Conservation (phyloP, 2,329 filamentous ascomycete genomes). For the Aspergillus sp. region DNA sequence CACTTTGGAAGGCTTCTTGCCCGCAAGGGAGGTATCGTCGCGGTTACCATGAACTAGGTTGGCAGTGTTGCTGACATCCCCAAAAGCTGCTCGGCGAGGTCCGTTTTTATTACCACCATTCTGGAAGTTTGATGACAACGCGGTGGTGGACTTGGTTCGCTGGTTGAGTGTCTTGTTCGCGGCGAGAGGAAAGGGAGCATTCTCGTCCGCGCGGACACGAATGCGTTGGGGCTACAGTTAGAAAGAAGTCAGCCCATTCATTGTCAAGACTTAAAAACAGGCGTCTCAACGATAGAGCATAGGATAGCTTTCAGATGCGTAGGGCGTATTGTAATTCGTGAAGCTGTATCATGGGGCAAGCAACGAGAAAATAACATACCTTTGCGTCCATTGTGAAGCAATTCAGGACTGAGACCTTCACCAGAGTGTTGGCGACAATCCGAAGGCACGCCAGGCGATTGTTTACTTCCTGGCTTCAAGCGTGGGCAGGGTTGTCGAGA, state of each 20-base stretch:
- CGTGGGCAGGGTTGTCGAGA: constrained; percentile 13
- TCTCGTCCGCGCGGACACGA: constrained; percentile 69
- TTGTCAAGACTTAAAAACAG: background rate
- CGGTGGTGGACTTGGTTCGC: constrained; percentile 76
- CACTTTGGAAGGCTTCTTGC: constrained; percentile 44
- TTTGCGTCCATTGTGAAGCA: constrained; percentile 47
- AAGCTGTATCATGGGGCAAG: background rate
- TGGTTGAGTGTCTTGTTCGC: constrained; percentile 68
- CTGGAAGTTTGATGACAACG: constrained; percentile 55
- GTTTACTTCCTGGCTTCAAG: constrained; percentile 22
- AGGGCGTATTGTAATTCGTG: constrained; percentile 3
- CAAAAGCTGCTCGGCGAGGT: constrained; percentile 76
- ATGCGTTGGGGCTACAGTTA: constrained; percentile 66
- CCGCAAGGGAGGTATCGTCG: constrained; percentile 56
- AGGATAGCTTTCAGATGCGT: constrained; percentile 4
- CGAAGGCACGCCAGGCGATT: constrained; percentile 11
- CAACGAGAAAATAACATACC: constrained; percentile 35
- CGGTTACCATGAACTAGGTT: constrained; percentile 43
- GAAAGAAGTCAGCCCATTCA: constrained; percentile 14
- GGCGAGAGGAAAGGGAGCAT: constrained; percentile 52
- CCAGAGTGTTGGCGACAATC: constrained; percentile 12
- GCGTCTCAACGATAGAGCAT: background rate
- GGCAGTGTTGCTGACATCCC: constrained; percentile 73
- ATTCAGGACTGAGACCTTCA: constrained; percentile 9
- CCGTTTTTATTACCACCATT: constrained; percentile 61